A percentile compares a stretch with the other conserved stretches of the same genome.
phyloP scores from a whole-genome alignment of 2,329 filamentous ascomycete genomes.

The Ophiostoma sp. region DNA sequence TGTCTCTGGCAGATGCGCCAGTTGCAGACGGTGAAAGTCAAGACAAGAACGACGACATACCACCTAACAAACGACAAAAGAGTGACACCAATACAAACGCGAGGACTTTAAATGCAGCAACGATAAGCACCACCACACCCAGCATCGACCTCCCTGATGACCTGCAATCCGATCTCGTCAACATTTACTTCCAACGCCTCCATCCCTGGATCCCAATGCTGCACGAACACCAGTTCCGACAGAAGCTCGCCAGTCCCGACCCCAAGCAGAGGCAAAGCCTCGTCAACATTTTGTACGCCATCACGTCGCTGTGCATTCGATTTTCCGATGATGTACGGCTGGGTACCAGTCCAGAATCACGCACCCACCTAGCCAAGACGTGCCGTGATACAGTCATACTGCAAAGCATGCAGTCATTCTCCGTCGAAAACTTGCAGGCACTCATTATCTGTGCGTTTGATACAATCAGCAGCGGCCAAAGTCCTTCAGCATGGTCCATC shows the following conservation, averaged over 20 bases:
- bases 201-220: constrained; percentile 45
- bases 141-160: constrained; percentile 1
- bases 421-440: constrained; percentile 39
- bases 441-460: constrained; percentile 39
- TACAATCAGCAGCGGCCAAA: constrained; percentile 38
- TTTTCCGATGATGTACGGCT: constrained; percentile 35
- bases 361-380: constrained; percentile 13
- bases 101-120: neutral
- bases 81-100: neutral
- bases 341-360: neutral
- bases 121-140: neutral
- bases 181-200: constrained; percentile 40
- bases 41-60: neutral
- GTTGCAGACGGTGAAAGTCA: neutral
- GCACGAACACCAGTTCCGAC: constrained; percentile 36
- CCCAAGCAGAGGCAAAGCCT: constrained; percentile 31
- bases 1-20: neutral
- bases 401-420: constrained; percentile 36
- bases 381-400: constrained; percentile 31
- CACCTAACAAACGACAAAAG: neutral
- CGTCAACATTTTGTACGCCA: constrained; percentile 41
- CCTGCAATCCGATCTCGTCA: constrained; percentile 36
- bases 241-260: constrained; percentile 27
- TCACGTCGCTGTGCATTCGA: constrained; percentile 41
- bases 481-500: constrained; percentile 39